A percentile compares a stretch with the other conserved stretches of the same genome.
Conservation (phyloP, 306 rosid species). For the Castanea sativa region DNA sequence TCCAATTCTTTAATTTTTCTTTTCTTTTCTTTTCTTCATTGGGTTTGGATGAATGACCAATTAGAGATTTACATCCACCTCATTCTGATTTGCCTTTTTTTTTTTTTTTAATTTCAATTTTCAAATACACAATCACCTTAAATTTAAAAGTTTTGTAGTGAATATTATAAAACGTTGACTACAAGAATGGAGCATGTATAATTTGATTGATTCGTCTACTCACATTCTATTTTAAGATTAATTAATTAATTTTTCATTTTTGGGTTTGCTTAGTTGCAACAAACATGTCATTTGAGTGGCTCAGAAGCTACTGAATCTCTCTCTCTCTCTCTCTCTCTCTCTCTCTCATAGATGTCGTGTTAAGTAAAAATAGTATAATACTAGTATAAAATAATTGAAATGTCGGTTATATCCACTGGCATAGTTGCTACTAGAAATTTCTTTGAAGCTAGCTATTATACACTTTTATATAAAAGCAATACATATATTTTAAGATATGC, state of each 20-base stretch:
- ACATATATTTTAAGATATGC: background rate
- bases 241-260: constrained; percentile 2
- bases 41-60: too few species aligned
- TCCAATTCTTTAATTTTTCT: too few species aligned
- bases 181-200: too few species aligned
- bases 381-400: background rate
- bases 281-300: constrained; percentile 34
- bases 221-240: background rate
- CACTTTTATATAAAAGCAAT: background rate
- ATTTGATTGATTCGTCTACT: background rate
- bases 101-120: too few species aligned
- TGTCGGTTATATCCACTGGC: constrained; percentile 25
- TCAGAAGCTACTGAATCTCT: constrained; percentile 26
- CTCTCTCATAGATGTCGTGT: constrained; percentile 16
- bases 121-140: too few species aligned
- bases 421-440: constrained; percentile 24
- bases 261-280: constrained; percentile 26
- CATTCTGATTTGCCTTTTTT: too few species aligned
- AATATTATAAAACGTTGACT: too few species aligned
- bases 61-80: too few species aligned
- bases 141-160: too few species aligned
- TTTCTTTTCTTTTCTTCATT: too few species aligned
- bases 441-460: constrained; percentile 28
- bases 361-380: constrained; percentile 12
- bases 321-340: constrained; percentile 13